Conservation (phyloP, 257 asterid species). For the Hygrophila difformis region DNA sequence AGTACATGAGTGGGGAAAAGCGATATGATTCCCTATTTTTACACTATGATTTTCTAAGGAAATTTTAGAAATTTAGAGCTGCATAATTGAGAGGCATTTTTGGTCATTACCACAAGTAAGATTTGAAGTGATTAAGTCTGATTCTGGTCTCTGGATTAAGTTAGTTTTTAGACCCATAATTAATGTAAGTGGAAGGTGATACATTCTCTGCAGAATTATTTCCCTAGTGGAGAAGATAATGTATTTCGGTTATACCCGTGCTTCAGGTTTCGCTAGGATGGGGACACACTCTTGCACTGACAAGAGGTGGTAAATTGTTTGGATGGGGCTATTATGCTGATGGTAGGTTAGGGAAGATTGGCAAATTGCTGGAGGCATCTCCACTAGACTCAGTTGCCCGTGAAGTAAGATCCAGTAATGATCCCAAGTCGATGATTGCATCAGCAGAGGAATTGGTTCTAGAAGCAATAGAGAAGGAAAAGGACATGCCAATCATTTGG, state of each 20-base stretch:
- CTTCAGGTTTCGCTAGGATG: slow-evolving; percentile 86
- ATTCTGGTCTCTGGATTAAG: no score
- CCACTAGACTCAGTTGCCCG: slow-evolving; percentile 56
- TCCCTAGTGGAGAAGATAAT: slow-evolving; percentile 8
- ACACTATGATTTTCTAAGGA: no score
- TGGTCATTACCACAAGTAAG: no score
- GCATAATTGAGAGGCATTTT: no score
- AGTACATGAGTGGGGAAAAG: no score
- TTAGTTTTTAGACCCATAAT: no score
- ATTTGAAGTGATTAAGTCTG: no score
- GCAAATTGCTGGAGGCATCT: slow-evolving; percentile 55
- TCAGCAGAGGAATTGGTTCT: slow-evolving; percentile 54
- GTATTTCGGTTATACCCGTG: slow-evolving; percentile 4
- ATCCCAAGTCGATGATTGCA: slow-evolving; percentile 32
- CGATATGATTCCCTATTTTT: no score
- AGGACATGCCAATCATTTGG: slow-evolving; percentile 82
- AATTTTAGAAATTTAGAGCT: no score
- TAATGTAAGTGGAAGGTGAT: no score
- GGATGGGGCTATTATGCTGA: slow-evolving; percentile 99
- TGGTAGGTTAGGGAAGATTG: slow-evolving; percentile 80
- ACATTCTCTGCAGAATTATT: background rate
- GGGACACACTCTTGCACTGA: slow-evolving; percentile 94
- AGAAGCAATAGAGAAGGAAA: slow-evolving; percentile 86
- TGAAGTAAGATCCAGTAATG: slow-evolving; percentile 14
- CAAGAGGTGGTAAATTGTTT: slow-evolving; percentile 65